These are phyloP conservation scores for Neopestalotiopsis rosae DNA, from an alignment of 2,329 filamentous ascomycete genomes.

Conservation along the genomic window DNA sequence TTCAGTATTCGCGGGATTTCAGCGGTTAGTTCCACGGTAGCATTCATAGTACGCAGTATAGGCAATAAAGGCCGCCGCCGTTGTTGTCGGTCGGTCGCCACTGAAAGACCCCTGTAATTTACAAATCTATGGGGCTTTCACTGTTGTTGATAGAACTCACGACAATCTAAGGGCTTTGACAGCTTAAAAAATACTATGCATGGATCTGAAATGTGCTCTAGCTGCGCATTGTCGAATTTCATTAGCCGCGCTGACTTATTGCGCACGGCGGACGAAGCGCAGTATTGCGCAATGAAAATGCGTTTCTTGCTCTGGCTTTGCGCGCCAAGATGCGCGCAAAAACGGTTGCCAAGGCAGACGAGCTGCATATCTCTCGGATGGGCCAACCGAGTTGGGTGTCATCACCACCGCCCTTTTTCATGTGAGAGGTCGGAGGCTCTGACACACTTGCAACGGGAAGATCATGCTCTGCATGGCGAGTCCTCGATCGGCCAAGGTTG, in stretches of 20 bases:
- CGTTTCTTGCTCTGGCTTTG: not conserved
- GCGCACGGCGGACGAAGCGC: not conserved
- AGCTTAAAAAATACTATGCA: not conserved
- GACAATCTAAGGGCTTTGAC: not conserved
- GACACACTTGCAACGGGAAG: slow-evolving; percentile 13
- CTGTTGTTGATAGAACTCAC: not conserved
- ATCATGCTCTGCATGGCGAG: slow-evolving; percentile 9
- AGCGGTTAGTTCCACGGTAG: not conserved
- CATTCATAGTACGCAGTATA: not conserved
- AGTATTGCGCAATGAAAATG: not conserved
- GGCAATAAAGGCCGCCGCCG: not conserved
- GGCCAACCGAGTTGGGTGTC: slow-evolving; percentile 9
- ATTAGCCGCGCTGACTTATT: slow-evolving; percentile 1
- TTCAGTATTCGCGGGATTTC: not conserved
- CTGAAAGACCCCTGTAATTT: not conserved
- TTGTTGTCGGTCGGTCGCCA: not conserved
- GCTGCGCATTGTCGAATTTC: not conserved
- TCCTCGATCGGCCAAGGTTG: slow-evolving; percentile 3
- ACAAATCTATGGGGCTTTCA: not conserved
- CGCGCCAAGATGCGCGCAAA: not conserved
- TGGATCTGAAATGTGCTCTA: not conserved
- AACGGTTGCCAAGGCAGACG: not conserved
- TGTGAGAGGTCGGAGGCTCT: slow-evolving; percentile 11
- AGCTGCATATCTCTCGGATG: slow-evolving; percentile 8
- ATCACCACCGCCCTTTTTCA: slow-evolving; percentile 8